Evolutionary conservation across 129 eudicot species (phyloP).

Genomic region (Ambrosia artemisiifolia): DNA sequence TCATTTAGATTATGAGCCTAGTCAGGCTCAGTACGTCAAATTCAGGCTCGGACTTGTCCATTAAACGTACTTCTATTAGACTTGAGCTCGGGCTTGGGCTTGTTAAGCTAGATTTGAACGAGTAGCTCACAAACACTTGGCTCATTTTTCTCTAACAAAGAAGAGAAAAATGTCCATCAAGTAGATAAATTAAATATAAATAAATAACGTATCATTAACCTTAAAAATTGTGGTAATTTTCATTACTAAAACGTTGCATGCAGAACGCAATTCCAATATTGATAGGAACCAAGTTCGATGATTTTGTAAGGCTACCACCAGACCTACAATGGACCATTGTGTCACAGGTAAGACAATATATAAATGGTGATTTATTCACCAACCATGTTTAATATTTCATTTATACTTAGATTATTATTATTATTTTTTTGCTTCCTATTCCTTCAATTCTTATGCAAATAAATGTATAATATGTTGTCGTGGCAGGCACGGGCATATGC

Average conservation of each 20-base stretch:
- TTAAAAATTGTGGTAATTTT: background rate
- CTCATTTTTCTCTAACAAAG: too few species aligned
- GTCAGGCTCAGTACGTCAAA: too few species aligned
- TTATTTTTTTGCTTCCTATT: background rate
- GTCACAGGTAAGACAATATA: slow-evolving; percentile 49
- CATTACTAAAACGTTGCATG: slow-evolving; percentile 26
- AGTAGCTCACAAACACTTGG: too few species aligned
- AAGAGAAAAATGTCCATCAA: too few species aligned
- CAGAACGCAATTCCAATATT: slow-evolving; percentile 88
- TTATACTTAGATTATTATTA: background rate
- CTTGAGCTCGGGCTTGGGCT: too few species aligned
- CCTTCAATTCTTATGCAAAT: background rate
- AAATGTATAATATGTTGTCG: background rate
- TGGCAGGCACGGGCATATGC: slow-evolving; percentile 78
- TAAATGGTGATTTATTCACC: background rate
- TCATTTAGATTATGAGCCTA: too few species aligned
- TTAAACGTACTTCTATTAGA: too few species aligned
- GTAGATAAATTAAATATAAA: background rate
- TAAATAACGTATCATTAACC: background rate
- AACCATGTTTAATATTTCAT: background rate
- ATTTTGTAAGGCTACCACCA: slow-evolving; percentile 75
- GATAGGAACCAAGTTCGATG: slow-evolving; percentile 92
- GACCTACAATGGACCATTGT: slow-evolving; percentile 83
- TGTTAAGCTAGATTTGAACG: too few species aligned
- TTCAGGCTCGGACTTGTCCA: too few species aligned